Evolutionary conservation across 1,284 basidiomycete genomes (phyloP).

Genomic region (Malassezia pachydermatis): DNA sequence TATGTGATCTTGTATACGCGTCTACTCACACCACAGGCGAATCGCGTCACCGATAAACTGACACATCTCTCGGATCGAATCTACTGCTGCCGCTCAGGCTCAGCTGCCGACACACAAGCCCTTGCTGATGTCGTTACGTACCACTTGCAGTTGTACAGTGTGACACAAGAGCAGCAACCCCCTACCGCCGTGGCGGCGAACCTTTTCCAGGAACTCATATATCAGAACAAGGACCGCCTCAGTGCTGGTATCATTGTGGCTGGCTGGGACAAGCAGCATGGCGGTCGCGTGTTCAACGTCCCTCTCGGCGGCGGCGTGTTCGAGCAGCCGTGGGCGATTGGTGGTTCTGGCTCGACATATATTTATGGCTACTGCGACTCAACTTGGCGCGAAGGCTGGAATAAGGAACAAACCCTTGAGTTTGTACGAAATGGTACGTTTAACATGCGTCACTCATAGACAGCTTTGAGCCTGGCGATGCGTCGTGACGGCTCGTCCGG

Average conservation of each 20-base stretch:
- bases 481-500: slow-evolving; percentile 94
- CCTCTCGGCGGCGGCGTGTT: slow-evolving; percentile 42
- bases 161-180: slow-evolving; percentile 64
- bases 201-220: slow-evolving; percentile 79
- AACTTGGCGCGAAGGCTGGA: slow-evolving; percentile 91
- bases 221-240: slow-evolving; percentile 74
- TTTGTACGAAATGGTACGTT: slow-evolving; percentile 76
- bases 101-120: slow-evolving; percentile 91
- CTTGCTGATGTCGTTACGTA: slow-evolving; percentile 87
- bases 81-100: slow-evolving; percentile 97
- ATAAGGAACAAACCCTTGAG: slow-evolving; percentile 74
- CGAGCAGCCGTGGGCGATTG: slow-evolving; percentile 44
- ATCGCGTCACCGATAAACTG: slow-evolving; percentile 96
- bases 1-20: slow-evolving; percentile 49
- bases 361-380: slow-evolving; percentile 99
- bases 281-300: slow-evolving; percentile 89
- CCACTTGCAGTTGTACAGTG: slow-evolving; percentile 70
- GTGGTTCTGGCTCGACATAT: slow-evolving; percentile 82
- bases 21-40: slow-evolving; percentile 57
- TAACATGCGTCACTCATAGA: background rate
- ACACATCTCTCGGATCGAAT: slow-evolving; percentile 94
- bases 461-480: slow-evolving; percentile 86
- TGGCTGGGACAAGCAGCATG: slow-evolving; percentile 86
- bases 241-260: slow-evolving; percentile 94
- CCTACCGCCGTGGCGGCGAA: slow-evolving; percentile 72